A percentile compares a stretch with the other conserved stretches of the same genome.
phyloP scores from a whole-genome alignment of 306 rosid genomes.

The Fragaria vesca region DNA sequence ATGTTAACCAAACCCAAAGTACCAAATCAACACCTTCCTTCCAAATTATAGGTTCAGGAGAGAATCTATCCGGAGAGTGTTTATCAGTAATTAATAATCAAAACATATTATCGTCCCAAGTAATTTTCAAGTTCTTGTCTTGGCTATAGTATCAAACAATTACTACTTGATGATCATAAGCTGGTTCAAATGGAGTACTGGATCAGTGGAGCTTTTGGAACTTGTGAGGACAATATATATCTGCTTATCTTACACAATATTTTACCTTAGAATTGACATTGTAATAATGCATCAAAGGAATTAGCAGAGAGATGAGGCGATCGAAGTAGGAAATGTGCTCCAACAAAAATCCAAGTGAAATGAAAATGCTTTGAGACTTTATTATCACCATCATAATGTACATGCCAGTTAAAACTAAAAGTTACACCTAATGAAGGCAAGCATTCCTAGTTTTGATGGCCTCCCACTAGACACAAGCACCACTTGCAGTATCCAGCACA shows the following conservation, averaged over 20 bases:
- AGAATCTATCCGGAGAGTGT: neutral
- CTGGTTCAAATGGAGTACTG: neutral
- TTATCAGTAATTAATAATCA: neutral
- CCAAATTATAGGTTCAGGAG: neutral
- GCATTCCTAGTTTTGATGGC: conserved; percentile 2
- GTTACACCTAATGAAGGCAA: conserved; percentile 15
- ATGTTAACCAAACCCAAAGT: neutral
- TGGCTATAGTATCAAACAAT: neutral
- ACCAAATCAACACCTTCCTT: neutral
- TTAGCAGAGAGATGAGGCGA: neutral
- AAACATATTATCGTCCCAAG: neutral
- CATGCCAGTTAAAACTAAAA: conserved; percentile 4
- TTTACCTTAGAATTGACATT: neutral
- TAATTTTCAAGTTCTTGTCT: neutral
- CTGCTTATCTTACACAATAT: neutral
- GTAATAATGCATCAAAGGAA: neutral
- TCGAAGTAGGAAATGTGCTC: neutral
- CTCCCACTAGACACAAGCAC: conserved; percentile 1
- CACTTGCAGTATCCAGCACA: conserved; percentile 7
- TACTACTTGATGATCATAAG: neutral
- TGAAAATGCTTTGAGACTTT: conserved; percentile 4
- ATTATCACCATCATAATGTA: conserved; percentile 1
- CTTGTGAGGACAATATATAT: neutral
- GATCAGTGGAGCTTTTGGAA: neutral
- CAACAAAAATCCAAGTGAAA: neutral